Base-by-base conservation (phyloP, 176 grass and related monocot genomes). In the Pontederia paniculata region DNA sequence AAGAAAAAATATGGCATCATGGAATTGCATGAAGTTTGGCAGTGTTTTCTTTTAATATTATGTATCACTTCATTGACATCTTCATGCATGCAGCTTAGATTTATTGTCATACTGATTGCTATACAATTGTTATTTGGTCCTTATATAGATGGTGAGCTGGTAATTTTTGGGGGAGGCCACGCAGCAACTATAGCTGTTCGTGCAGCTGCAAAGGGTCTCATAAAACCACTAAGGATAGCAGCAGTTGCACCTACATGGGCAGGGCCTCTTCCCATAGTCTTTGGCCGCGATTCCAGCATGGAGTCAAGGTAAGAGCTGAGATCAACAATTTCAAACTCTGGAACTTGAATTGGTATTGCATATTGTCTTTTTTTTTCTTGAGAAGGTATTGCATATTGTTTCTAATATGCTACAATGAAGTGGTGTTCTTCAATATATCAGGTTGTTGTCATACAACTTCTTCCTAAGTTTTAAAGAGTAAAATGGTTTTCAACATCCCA, bases 191-290 rank as follows among this genome's bases (percentile, higher is more conserved):
- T 98, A 68, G 87, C 83, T 61, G 60, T 88, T 47, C 77, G 80
- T 68, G 93, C 93, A 0, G 86, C 80, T 77, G 83, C 69, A 45
- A 98, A 84, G 63, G 77, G 80, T 75, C 81, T 90, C 70, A 76
- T 98, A 21, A 88, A 64, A 49, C 86, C 83, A 45, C 78, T 71
- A 55, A 74, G 70, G 5, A 56, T 98, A 62, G 83, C 93, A 23
- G 72, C 93, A 64, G 86, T 98, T 78, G 83, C 86, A 78, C 86
- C 93, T 74, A 98, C 93, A 37, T 98, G 93, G 93, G 80, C 86
- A 46, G 93, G 93, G 50, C 86, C 86, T 12, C 84, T 98, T 50
- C 87, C 93, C 46, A 98, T 98, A 58, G 86, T 98, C 65, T 98
- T 98, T 80, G 93, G 87, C 50, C 75, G 93, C 42, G 77, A 76